Percentiles rank a stretch among this genome's conserved stretches.
phyloP scores from a whole-genome alignment of 495 filamentous ascomycete genomes.

The Neurospora tetrasperma region DNA sequence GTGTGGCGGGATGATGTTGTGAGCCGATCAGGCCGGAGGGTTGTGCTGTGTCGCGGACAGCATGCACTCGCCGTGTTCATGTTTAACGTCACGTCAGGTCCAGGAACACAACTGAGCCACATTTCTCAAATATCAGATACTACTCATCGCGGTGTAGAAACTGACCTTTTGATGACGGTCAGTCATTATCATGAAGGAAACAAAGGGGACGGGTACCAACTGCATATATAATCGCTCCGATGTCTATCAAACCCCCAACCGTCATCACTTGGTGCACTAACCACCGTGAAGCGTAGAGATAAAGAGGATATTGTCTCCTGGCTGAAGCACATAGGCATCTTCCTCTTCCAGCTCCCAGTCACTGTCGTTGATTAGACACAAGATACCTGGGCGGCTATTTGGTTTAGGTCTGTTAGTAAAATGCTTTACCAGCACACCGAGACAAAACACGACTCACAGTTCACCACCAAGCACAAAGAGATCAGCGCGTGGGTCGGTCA shows the following conservation, averaged over 20 bases:
- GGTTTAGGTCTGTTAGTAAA: not conserved
- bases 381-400: slow-evolving; percentile 81
- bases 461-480: slow-evolving; percentile 81
- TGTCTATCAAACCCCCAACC: not conserved
- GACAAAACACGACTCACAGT: slow-evolving; percentile 50
- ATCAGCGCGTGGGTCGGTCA: slow-evolving; percentile 80
- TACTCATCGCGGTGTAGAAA: not conserved
- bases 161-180: not conserved
- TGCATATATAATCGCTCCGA: not conserved
- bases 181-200: not conserved
- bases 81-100: not conserved
- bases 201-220: not conserved
- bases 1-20: not conserved
- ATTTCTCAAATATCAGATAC: not conserved
- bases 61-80: not conserved
- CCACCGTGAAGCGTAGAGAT: slow-evolving; percentile 97
- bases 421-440: not conserved
- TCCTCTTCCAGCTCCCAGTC: slow-evolving; percentile 99
- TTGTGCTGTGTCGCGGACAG: not conserved
- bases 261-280: slow-evolving; percentile 26
- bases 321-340: slow-evolving; percentile 72
- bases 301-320: slow-evolving; percentile 82
- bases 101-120: not conserved
- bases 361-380: slow-evolving; percentile 93
- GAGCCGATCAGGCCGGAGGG: not conserved